A percentile compares a stretch with the other conserved stretches of the same genome.
These are phyloP conservation scores for Zygosaccharomyces kombuchaensis DNA, from an alignment of 805 yeast genomes.

Conservation along the genomic window DNA sequence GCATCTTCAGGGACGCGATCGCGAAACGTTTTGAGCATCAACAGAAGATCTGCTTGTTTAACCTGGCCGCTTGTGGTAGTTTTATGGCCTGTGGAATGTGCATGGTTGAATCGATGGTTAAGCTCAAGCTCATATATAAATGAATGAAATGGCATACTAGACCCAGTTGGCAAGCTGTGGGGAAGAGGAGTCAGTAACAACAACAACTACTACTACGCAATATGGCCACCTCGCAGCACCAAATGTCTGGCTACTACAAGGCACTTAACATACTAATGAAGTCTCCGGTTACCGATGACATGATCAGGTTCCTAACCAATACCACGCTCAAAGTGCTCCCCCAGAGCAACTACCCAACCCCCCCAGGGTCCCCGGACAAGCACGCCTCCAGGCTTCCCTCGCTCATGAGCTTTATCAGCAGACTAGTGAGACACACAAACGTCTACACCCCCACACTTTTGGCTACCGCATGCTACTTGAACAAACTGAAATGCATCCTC, in stretches of 20 bases:
- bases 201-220: not conserved
- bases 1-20: conserved; percentile 4
- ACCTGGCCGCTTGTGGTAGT: conserved; percentile 6
- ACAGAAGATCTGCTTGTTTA: conserved; percentile 1
- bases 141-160: not conserved
- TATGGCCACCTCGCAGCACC: not conserved
- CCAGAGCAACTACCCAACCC: conserved; percentile 33
- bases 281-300: conserved; percentile 68
- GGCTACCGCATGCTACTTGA: conserved; percentile 66
- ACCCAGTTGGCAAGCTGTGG: not conserved
- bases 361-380: conserved; percentile 33
- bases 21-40: conserved; percentile 3
- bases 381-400: conserved; percentile 45
- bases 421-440: conserved; percentile 66
- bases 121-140: conserved; percentile 7
- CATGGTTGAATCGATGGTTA: not conserved
- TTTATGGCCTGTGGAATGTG: conserved; percentile 1
- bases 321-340: conserved; percentile 65
- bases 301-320: conserved; percentile 65
- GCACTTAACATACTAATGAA: conserved; percentile 57
- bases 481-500: conserved; percentile 53
- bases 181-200: not conserved
- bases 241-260: conserved; percentile 38
- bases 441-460: conserved; percentile 77
- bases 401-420: conserved; percentile 67